Base-by-base conservation (phyloP, 192 early-diverging fungal species). In the Jimgerdemannia lactiflua region DNA sequence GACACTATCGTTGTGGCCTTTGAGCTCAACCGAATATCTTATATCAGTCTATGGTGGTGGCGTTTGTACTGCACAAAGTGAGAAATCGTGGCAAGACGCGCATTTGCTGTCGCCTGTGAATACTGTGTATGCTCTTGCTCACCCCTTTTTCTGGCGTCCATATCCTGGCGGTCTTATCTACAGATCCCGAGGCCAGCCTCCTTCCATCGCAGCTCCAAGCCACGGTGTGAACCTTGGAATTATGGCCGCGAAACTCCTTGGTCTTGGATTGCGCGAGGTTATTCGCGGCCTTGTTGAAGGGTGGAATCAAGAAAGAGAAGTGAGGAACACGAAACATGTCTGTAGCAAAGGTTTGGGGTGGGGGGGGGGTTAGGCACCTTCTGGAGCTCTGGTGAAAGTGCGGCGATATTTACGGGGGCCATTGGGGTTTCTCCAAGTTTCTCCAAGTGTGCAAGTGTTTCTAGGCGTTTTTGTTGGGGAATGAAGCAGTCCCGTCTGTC, bases 1-100 rank as follows among this genome's bases (percentile, higher is more conserved):
- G 2, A 95, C 90, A 72, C 91, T 91, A 67, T 91, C 94, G 4
- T 84, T 85, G 80, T 95, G 94, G 19, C 92, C 93, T 69, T 89
- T 86, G 63, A 94, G 83, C 75, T 92, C 92, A 10, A 83, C 68
- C 10, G 88, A 88, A 71, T 87, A 87, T 67, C 86, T 72, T 64
- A 87, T 81, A 75, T 92, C 85, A 40, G 87, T 81, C 85, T 89
- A 59, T 59, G 6, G 2, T 14, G 49, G 49, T 59, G 49, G 49
- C 14, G 49, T 59, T 10, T 59, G 6, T 59, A 10, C 6, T 59
- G 6, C 49, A 74, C 11, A 69, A 10, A 63, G 59, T n/a, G 3
- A 19, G 75, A 29, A 64, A 49, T 70, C 29, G 29, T 29, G 29
- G 29, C 29, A 29, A 29, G 29, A 29, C 29, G 29, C 29, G 29